phyloP scores from a whole-genome alignment of 805 yeast species.

The Ogataea thermomethanolica region DNA sequence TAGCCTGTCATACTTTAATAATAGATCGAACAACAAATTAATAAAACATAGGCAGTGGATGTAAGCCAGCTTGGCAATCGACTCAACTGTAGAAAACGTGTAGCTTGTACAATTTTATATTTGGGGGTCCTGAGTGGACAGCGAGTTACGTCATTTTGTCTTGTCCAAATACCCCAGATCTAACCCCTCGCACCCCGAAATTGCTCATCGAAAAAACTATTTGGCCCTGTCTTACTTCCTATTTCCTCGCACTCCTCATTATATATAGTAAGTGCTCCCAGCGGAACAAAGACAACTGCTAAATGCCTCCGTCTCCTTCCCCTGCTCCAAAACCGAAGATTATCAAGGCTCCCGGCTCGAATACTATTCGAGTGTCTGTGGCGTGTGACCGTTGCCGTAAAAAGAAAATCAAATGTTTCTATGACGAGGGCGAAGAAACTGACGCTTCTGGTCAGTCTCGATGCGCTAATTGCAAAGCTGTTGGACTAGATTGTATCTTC shows the following conservation, averaged over 20 bases:
- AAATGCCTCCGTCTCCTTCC: slow-evolving; percentile 2
- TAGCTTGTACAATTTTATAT: neutral
- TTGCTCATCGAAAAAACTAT: slow-evolving; percentile 7
- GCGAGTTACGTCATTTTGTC: neutral
- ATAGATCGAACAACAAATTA: no score
- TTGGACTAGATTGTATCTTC: slow-evolving; percentile 86
- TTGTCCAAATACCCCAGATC: slow-evolving; percentile 1
- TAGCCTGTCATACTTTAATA: no score
- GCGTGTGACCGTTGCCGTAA: slow-evolving; percentile 89
- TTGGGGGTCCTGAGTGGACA: neutral
- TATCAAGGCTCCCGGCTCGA: slow-evolving; percentile 66
- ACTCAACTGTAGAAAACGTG: neutral
- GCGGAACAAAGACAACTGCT: neutral
- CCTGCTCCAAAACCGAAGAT: slow-evolving; percentile 37
- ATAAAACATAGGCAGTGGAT: no score
- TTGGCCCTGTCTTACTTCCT: no score
- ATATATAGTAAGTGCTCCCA: neutral
- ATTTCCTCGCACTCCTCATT: no score
- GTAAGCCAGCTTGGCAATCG: neutral
- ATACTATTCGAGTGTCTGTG: slow-evolving; percentile 72
- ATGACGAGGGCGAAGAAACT: slow-evolving; percentile 24
- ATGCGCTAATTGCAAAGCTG: slow-evolving; percentile 79
- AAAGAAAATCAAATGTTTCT: slow-evolving; percentile 65
- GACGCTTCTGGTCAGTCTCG: slow-evolving; percentile 60
- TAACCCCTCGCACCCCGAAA: slow-evolving; percentile 11